phyloP scores from a whole-genome alignment of 2,329 filamentous ascomycete species.

The Raffaelea arxii region DNA sequence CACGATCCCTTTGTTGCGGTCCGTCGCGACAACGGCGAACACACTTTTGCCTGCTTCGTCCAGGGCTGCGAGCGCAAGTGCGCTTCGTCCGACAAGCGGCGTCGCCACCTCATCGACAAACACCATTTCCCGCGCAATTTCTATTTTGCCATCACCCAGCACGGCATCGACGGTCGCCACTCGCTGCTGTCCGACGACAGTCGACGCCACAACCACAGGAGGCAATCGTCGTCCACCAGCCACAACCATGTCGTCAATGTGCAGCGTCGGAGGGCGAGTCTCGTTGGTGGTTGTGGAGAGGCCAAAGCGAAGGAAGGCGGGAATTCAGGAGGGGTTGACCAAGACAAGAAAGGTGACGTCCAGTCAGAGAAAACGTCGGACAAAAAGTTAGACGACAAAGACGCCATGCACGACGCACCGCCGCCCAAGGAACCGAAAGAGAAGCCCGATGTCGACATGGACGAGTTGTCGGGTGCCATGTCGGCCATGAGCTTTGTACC shows the following conservation, averaged over 20 bases:
- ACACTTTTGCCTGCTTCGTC: conserved; percentile 83
- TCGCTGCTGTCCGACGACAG: conserved; percentile 62
- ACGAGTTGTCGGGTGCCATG: conserved; percentile 57
- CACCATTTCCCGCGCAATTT: conserved; percentile 85
- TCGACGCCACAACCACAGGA: conserved; percentile 24
- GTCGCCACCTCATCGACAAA: conserved; percentile 86
- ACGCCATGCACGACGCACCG: neutral
- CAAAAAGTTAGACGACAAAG: neutral
- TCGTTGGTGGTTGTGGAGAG: too few relatives aligned
- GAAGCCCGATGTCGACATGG: conserved; percentile 31
- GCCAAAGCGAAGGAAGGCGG: conserved; percentile 21
- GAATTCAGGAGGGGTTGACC: neutral
- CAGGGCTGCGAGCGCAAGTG: conserved; percentile 81
- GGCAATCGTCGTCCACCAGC: conserved; percentile 35
- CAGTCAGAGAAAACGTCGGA: neutral
- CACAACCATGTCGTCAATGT: too few relatives aligned
- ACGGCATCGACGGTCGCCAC: conserved; percentile 76
- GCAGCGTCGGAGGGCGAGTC: too few relatives aligned
- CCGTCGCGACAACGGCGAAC: conserved; percentile 69
- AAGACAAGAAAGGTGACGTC: neutral
- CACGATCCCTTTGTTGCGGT: conserved; percentile 74
- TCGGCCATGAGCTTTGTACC: conserved; percentile 64
- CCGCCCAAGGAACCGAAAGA: neutral
- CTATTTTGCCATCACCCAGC: conserved; percentile 77
- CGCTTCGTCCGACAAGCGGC: conserved; percentile 70